phyloP scores from a whole-genome alignment of 2,329 filamentous ascomycete species.

The Calonectria naviculata region DNA sequence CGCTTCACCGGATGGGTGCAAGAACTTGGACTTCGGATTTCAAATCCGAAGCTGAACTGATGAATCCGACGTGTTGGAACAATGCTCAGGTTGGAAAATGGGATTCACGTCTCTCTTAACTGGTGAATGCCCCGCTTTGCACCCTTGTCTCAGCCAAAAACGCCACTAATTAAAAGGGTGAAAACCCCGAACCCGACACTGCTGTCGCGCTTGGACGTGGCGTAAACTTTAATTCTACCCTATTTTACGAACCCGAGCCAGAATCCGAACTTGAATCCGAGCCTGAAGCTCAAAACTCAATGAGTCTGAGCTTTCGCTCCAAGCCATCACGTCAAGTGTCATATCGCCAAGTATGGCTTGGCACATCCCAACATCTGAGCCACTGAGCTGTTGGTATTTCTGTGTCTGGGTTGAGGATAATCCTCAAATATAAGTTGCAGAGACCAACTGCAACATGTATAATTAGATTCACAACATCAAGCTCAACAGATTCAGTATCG shows the following conservation, averaged over 20 bases:
- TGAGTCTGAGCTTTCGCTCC: not conserved
- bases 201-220: not conserved
- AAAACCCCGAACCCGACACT: not conserved
- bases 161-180: not conserved
- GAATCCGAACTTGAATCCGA: not conserved
- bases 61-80: not conserved
- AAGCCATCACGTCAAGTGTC: not conserved
- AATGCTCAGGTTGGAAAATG: no score
- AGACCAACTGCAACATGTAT: not conserved
- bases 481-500: no score
- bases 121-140: not conserved
- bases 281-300: not conserved
- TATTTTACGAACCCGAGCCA: not conserved
- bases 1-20: not conserved
- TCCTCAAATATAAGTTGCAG: not conserved
- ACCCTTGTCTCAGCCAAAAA: not conserved
- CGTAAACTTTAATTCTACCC: not conserved
- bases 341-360: not conserved
- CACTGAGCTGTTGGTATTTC: not conserved
- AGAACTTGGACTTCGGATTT: not conserved
- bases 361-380: not conserved
- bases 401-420: not conserved
- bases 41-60: not conserved
- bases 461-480: not conserved
- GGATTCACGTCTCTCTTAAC: not conserved